Base-by-base conservation (phyloP, 768 basidiomycete species). In the Rubroboletus satanas region DNA sequence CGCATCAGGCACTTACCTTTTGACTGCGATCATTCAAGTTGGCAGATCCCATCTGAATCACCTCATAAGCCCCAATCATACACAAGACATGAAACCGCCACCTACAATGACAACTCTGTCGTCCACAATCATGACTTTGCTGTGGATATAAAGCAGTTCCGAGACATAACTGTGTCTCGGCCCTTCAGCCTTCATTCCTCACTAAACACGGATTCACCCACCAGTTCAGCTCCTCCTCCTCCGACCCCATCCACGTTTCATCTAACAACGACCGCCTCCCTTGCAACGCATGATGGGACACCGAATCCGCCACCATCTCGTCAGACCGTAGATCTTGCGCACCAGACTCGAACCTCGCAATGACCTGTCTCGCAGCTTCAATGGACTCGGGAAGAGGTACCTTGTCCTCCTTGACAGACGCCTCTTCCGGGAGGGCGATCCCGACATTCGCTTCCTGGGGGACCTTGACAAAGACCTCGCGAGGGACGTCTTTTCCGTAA, bases 61-160 rank as follows among this genome's bases (percentile, higher is more conserved):
- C 18, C 21, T 55, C 28, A 45, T 62, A 29, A 51, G 57, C 45
- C 26, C 36, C 36, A 41, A 51, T 33, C 35, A 49, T 18, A 55
- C 38, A 5, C 15, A 36, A 17, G 18, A 7, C 38, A 45, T 11
- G 29, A 47, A 21, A 18, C 10, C 0, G 21, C 28, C 1, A 78
- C 89, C 49, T 61, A 92, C 90, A 60, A 98, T 92, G 43, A 97
- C 93, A 35, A 86, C 79, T 32, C 83, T 79, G 66, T 98, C 95
- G 65, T 97, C 95, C 35, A 97, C 91, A 50, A 96, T 90, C 94
- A 97, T 96, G 26, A 96, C 68, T 75, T 93, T 93, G 23, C 83
- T 84, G 67, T 93, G 91, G 55, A 93, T 92, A 62, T 93, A 93
- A 21, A 88, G 71, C 61, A 88, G 58, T 71, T 91, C 87, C n/a